phyloP scores from a whole-genome alignment of 2,329 filamentous ascomycete species.

The Cercospora sesami region DNA sequence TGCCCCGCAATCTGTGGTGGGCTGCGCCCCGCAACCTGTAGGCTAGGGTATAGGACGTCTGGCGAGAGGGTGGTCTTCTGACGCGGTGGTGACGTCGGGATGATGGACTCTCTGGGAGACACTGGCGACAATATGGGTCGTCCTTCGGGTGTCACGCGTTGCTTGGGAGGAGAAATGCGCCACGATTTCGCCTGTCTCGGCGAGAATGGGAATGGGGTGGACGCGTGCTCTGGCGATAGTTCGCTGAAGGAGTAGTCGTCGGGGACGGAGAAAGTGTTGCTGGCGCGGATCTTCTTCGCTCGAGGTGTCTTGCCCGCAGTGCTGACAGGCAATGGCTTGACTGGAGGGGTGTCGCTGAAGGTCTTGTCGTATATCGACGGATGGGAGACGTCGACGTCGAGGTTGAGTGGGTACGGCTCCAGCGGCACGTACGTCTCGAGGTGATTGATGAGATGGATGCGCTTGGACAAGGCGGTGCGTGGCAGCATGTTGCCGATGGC shows the following conservation, averaged over 20 bases:
- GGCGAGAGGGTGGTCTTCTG: conserved; percentile 2
- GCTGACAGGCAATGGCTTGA: neutral
- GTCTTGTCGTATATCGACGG: neutral
- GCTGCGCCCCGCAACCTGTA: conserved; percentile 4
- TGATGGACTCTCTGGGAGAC: neutral
- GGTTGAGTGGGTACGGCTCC: conserved; percentile 7
- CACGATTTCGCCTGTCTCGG: neutral
- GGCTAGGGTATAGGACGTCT: conserved; percentile 14
- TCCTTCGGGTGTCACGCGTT: neutral
- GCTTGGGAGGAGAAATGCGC: conserved; percentile 11
- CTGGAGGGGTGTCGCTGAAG: conserved; percentile 1
- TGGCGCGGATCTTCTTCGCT: neutral
- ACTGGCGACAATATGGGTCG: conserved; percentile 10
- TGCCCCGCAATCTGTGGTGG: conserved; percentile 6
- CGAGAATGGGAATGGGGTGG: conserved; percentile 10
- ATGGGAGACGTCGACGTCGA: conserved; percentile 16
- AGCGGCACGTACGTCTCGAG: conserved; percentile 12
- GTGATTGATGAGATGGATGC: conserved; percentile 18
- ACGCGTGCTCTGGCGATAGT: conserved; percentile 14
- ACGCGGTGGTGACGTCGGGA: neutral
- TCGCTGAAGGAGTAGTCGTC: conserved; percentile 15
- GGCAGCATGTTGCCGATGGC: neutral
- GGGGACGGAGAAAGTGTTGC: conserved; percentile 9
- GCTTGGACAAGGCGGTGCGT: conserved; percentile 7
- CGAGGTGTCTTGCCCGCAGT: neutral